Percentiles rank a stretch among this genome's conserved stretches.
Conservation (phyloP, 1,139 yeast species). For the Candida sp. region DNA sequence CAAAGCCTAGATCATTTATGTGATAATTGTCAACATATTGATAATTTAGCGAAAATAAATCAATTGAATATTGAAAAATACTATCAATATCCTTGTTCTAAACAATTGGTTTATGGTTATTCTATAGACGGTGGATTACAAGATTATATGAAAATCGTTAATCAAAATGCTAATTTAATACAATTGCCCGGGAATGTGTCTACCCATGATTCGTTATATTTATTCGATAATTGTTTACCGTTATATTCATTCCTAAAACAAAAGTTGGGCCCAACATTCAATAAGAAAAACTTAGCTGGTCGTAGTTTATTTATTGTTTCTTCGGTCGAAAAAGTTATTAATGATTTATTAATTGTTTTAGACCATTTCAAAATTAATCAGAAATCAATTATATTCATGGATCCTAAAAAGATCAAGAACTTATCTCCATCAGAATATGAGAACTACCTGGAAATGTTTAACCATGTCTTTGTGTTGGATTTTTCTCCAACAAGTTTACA, state of each 20-base stretch:
- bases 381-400: slow-evolving; percentile 25
- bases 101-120: slow-evolving; percentile 27
- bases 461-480: slow-evolving; percentile 12
- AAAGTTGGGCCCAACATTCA: slow-evolving; percentile 5
- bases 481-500: slow-evolving; percentile 15
- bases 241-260: slow-evolving; percentile 26
- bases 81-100: slow-evolving; percentile 14
- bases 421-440: slow-evolving; percentile 11
- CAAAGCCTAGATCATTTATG: slow-evolving; percentile 18
- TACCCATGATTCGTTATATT: slow-evolving; percentile 36
- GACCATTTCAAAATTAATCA: slow-evolving; percentile 28
- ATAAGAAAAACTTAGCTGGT: background rate
- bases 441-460: slow-evolving; percentile 14
- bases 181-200: slow-evolving; percentile 29
- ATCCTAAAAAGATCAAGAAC: slow-evolving; percentile 12
- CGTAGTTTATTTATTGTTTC: background rate
- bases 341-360: slow-evolving; percentile 34
- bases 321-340: slow-evolving; percentile 20
- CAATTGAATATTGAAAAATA: slow-evolving; percentile 2
- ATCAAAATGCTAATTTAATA: slow-evolving; percentile 23
- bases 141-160: slow-evolving; percentile 27
- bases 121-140: slow-evolving; percentile 42
- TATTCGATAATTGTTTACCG: slow-evolving; percentile 34
- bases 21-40: slow-evolving; percentile 17
- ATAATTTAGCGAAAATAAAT: background rate